Evolutionary conservation across 1,139 yeast species (phyloP).

Genomic region (Kodamaea suecica): DNA sequence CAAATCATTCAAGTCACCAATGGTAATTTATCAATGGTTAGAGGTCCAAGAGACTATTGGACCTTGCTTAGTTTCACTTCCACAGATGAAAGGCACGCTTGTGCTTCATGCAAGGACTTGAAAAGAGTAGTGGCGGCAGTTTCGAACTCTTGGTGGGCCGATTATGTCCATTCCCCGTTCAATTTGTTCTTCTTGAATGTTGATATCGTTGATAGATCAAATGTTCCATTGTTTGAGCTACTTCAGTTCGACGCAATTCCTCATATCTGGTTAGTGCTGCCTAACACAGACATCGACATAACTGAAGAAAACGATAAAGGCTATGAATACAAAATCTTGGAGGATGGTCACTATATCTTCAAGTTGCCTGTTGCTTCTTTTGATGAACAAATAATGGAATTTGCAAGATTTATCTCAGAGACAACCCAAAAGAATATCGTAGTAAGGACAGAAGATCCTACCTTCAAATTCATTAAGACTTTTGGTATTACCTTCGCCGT

Average conservation of each 20-base stretch:
- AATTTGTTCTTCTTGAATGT: slow-evolving; percentile 45
- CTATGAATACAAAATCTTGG: slow-evolving; percentile 17
- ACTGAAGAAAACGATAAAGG: slow-evolving; percentile 6
- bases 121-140: slow-evolving; percentile 38
- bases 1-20: slow-evolving; percentile 29
- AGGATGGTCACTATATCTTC: slow-evolving; percentile 32
- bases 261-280: slow-evolving; percentile 63
- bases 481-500: slow-evolving; percentile 44
- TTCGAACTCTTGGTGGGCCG: slow-evolving; percentile 41
- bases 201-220: slow-evolving; percentile 46
- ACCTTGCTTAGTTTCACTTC: slow-evolving; percentile 47
- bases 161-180: slow-evolving; percentile 36
- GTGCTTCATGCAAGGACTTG: slow-evolving; percentile 42
- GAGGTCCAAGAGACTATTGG: slow-evolving; percentile 40
- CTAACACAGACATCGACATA: slow-evolving; percentile 20
- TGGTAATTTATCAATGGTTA: slow-evolving; percentile 29
- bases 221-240: slow-evolving; percentile 33
- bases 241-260: slow-evolving; percentile 53
- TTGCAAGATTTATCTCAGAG: slow-evolving; percentile 53
- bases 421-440: slow-evolving; percentile 41
- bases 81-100: slow-evolving; percentile 30
- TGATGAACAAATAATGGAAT: slow-evolving; percentile 37
- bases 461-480: slow-evolving; percentile 40
- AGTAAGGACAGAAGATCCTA: slow-evolving; percentile 42
- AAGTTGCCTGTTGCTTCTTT: slow-evolving; percentile 26